Evolutionary conservation across 768 basidiomycete species (phyloP).

Genomic region (Tylopilus intermedius): DNA sequence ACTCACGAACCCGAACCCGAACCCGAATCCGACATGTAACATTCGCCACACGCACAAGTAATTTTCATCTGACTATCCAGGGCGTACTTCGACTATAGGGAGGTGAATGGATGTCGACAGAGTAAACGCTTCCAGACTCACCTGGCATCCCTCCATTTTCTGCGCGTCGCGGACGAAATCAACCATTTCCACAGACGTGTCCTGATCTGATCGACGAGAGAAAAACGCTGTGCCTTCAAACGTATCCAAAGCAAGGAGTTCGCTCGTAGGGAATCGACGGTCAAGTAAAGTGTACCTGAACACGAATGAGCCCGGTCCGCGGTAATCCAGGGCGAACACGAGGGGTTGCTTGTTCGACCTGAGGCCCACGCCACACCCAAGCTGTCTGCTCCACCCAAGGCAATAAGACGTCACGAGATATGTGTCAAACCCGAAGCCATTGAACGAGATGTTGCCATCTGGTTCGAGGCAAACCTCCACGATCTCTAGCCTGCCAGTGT

Average conservation of each 20-base stretch:
- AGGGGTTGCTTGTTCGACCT: neutral
- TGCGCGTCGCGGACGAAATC: neutral
- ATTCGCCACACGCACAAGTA: neutral
- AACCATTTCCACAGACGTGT: neutral
- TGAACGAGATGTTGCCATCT: slow-evolving; percentile 2
- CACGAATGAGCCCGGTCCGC: neutral
- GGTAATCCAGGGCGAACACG: slow-evolving; percentile 1
- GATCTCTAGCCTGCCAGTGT: neutral
- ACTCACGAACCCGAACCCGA: no score
- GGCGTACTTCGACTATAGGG: neutral
- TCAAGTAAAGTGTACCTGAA: neutral
- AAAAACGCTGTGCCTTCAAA: slow-evolving; percentile 3
- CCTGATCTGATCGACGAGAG: neutral
- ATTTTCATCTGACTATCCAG: neutral
- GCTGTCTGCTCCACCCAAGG: neutral
- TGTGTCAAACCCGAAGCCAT: neutral
- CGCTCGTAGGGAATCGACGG: neutral
- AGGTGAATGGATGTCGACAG: no score
- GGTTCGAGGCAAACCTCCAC: slow-evolving; percentile 6
- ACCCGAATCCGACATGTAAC: no score
- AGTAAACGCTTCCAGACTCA: neutral
- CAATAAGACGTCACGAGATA: neutral
- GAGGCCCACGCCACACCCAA: neutral
- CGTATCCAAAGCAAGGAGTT: neutral
- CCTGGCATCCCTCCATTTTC: neutral